phyloP scores from a whole-genome alignment of 2,329 filamentous ascomycete genomes.

The Colletotrichum chrysophilum region DNA sequence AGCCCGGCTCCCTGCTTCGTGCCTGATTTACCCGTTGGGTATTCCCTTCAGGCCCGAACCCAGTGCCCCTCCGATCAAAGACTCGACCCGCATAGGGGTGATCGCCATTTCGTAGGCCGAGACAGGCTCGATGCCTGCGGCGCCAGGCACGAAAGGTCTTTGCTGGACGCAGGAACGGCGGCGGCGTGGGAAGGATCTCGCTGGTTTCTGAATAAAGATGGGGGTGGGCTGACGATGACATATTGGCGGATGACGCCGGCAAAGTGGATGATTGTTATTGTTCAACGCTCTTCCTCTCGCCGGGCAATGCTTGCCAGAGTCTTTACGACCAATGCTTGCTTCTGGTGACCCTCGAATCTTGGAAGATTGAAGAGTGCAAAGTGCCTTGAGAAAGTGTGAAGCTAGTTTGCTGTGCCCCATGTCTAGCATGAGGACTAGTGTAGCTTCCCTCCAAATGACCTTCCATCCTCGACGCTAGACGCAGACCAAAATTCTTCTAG shows the following conservation, averaged over 20 bases:
- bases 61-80: background rate
- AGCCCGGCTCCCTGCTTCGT: background rate
- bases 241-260: background rate
- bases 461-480: constrained; percentile 1
- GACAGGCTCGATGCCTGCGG: constrained; percentile 11
- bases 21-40: background rate
- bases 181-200: background rate
- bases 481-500: background rate
- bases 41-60: background rate
- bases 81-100: background rate
- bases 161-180: background rate
- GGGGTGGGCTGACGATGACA: background rate
- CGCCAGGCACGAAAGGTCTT: background rate
- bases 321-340: background rate
- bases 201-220: background rate
- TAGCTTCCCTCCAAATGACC: background rate
- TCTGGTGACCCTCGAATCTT: background rate
- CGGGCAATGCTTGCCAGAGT: background rate
- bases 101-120: constrained; percentile 3
- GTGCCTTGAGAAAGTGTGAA: background rate
- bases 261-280: background rate
- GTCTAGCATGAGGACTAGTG: background rate
- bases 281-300: background rate
- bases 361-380: background rate
- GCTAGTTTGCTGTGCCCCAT: background rate